Conservation (phyloP, 2,329 filamentous ascomycete genomes). For the Coniochaeta hoffmannii region DNA sequence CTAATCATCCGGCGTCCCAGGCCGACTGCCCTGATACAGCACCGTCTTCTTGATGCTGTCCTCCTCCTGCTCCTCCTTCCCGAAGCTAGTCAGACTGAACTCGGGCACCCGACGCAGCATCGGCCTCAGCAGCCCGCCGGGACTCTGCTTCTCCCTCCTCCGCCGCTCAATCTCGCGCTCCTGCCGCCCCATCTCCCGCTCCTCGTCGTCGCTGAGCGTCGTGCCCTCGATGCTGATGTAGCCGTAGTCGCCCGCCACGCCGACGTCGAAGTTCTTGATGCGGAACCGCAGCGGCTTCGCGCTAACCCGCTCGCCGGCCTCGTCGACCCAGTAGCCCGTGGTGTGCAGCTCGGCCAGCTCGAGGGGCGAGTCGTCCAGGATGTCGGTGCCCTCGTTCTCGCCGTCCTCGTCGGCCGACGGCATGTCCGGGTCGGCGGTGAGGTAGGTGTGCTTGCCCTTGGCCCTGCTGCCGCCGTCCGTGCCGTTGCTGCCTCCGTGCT, state of each 20-base stretch:
- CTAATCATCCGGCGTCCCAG: conserved; percentile 21
- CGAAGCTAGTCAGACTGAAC: conserved; percentile 51
- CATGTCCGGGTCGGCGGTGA: conserved; percentile 23
- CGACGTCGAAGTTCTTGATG: conserved; percentile 79
- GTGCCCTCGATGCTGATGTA: conserved; percentile 84
- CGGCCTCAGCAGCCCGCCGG: conserved; percentile 19
- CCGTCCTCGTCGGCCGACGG: conserved; percentile 11
- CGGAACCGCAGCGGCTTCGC: conserved; percentile 63
- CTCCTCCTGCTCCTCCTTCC: conserved; percentile 37
- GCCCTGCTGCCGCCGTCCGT: not conserved
- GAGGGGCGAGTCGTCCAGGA: conserved; percentile 34
- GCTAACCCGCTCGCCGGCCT: conserved; percentile 58
- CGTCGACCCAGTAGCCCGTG: conserved; percentile 71
- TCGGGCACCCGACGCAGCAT: conserved; percentile 35
- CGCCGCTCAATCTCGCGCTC: conserved; percentile 36
- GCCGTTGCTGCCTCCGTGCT: conserved; percentile 10
- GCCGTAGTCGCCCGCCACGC: conserved; percentile 64
- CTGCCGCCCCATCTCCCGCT: conserved; percentile 49
- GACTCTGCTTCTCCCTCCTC: conserved; percentile 27
- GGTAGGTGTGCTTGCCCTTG: conserved; percentile 20
- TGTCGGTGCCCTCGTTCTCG: conserved; percentile 21
- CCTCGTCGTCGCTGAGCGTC: conserved; percentile 64
- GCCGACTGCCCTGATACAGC: conserved; percentile 24
- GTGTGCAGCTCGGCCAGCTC: conserved; percentile 46
- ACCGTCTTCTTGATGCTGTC: conserved; percentile 24